These are phyloP conservation scores for Erythrophleum ivorense DNA, from an alignment of 331 rosid species.

Conservation along the genomic window DNA sequence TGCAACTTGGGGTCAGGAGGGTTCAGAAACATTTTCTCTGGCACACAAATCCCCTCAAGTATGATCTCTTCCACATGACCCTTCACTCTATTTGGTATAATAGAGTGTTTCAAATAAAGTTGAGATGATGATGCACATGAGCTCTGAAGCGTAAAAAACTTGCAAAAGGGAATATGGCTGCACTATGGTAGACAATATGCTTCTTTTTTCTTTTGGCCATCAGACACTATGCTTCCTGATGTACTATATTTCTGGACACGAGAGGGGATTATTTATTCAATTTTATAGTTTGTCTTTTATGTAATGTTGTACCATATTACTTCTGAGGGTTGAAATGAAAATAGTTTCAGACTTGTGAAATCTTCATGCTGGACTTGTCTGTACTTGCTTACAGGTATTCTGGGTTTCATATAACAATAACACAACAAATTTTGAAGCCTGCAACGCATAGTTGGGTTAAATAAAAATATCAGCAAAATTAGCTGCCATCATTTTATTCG, in stretches of 20 bases:
- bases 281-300: conserved; percentile 13
- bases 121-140: conserved; percentile 33
- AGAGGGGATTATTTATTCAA: background rate
- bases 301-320: background rate
- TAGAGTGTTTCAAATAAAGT: conserved; percentile 80
- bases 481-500: no score
- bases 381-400: background rate
- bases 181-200: background rate
- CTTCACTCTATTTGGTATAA: conserved; percentile 97
- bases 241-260: conserved; percentile 1
- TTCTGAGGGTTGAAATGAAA: background rate
- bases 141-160: background rate
- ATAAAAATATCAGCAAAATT: background rate
- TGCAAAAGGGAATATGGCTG: background rate
- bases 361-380: background rate
- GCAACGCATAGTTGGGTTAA: background rate
- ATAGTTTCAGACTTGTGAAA: background rate
- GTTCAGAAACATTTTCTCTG: conserved; percentile 90
- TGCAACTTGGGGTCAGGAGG: conserved; percentile 82
- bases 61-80: conserved; percentile 95
- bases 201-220: background rate
- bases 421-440: background rate
- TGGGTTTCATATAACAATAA: background rate
- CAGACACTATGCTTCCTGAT: no score
- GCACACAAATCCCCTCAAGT: conserved; percentile 81